Evolutionary conservation across 768 basidiomycete species (phyloP).

Genomic region (Mycena belliarum): DNA sequence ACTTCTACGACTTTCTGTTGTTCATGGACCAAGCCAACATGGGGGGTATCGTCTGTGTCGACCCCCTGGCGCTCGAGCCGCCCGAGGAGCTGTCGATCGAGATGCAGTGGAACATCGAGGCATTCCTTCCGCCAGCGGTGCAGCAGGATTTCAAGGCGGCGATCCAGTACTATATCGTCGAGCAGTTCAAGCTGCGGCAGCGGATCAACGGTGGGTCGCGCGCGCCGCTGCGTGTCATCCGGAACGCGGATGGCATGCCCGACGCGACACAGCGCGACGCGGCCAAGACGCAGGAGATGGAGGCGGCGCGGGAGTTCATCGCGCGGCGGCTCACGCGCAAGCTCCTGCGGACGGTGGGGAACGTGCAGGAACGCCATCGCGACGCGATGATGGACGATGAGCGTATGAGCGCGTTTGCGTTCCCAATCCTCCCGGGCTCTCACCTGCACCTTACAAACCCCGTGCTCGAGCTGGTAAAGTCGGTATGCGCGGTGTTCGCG

Average conservation of each 20-base stretch:
- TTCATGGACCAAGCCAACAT: conserved; percentile 97
- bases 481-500: conserved; percentile 75
- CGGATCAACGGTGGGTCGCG: conserved; percentile 59
- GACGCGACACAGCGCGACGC: conserved; percentile 68
- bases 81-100: conserved; percentile 71
- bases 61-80: conserved; percentile 68
- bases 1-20: conserved; percentile 90
- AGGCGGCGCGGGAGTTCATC: conserved; percentile 74
- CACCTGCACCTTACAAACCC: conserved; percentile 80
- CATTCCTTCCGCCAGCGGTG: conserved; percentile 82
- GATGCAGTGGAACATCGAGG: conserved; percentile 91
- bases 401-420: conserved; percentile 59
- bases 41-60: conserved; percentile 84
- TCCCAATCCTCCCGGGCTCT: conserved; percentile 87
- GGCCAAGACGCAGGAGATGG: conserved; percentile 68
- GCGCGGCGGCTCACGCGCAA: conserved; percentile 77
- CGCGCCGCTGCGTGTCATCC: conserved; percentile 69
- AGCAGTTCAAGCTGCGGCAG: conserved; percentile 76
- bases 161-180: conserved; percentile 82
- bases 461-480: conserved; percentile 87
- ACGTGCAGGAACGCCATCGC: conserved; percentile 60
- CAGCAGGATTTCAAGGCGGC: conserved; percentile 74
- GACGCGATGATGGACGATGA: conserved; percentile 60
- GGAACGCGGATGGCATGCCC: conserved; percentile 52
- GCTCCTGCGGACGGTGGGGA: conserved; percentile 69